These are phyloP conservation scores for Boletus rubropictus DNA, from an alignment of 768 basidiomycete species.

Conservation along the genomic window DNA sequence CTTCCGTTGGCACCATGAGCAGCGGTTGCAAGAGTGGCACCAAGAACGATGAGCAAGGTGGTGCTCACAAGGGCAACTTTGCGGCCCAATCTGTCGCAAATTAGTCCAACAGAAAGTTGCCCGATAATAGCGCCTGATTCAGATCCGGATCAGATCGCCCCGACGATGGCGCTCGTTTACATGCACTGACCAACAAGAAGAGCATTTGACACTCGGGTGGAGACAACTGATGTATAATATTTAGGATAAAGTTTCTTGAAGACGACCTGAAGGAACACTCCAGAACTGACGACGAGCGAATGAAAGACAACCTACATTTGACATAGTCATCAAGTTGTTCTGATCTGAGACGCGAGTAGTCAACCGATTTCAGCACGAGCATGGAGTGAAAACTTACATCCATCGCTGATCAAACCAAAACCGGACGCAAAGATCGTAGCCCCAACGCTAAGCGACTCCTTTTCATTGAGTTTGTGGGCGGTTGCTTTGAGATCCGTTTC, in stretches of 20 bases:
- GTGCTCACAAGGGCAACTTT: constrained; percentile 70
- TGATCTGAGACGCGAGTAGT: constrained; percentile 40
- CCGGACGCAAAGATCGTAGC: constrained; percentile 62
- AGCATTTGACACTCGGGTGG: constrained; percentile 66
- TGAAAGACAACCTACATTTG: constrained; percentile 40
- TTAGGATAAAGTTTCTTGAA: constrained; percentile 59
- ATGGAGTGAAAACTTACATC: constrained; percentile 35
- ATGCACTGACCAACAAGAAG: constrained; percentile 54
- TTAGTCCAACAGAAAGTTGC: constrained; percentile 55
- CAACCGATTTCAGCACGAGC: constrained; percentile 1
- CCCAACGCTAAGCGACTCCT: constrained; percentile 48
- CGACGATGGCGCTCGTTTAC: neutral
- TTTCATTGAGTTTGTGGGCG: constrained; percentile 26
- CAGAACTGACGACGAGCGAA: constrained; percentile 2
- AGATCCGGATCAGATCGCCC: constrained; percentile 1
- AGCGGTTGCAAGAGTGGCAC: constrained; percentile 61
- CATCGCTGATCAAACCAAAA: constrained; percentile 61
- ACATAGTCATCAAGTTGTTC: constrained; percentile 67
- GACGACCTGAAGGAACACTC: constrained; percentile 43
- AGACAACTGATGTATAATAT: constrained; percentile 54
- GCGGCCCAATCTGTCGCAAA: constrained; percentile 71
- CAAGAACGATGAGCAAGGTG: constrained; percentile 63
- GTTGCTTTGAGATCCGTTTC: constrained; percentile 20
- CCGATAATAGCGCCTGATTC: constrained; percentile 53
- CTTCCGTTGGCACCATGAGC: constrained; percentile 58